Evolutionary conservation across 306 rosid genomes (phyloP), one percentile per base, ranked within the genome.

Genomic region (Vachellia pachyceras): DNA sequence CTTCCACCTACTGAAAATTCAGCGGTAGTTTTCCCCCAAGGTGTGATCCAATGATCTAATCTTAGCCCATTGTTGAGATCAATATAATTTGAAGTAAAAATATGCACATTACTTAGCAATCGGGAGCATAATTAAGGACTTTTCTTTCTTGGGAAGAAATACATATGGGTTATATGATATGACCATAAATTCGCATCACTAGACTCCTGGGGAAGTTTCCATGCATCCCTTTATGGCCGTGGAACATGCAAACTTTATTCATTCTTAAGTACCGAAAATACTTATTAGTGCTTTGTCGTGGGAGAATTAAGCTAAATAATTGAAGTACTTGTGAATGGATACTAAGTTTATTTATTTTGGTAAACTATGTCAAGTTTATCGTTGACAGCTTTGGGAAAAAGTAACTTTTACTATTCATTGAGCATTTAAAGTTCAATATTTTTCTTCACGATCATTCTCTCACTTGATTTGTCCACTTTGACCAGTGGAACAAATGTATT

Each of bases 401-500:
- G 18, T 35, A 33, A 3, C 49, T 64, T 11, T 45, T 47, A 40
- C 36, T 33, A 7, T 49, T 23, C 14, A 35, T n/a, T 64, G 18
- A 41, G 69, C 49, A 50, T 69, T 22, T 69, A 40, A 49, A 58
- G 42, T 44, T 20, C 23, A 41, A 52, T 76, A 23, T 55, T 83
- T 54, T 61, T 75, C 20, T 79, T 37, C 39, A 23, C 12, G 37
- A 79, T 42, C 46, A 33, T 67, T 73, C 63, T 40, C 69, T 79
- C 20, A 74, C 75, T 17, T 77, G 76, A 72, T 63, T 68, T 82
- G 67, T 82, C 57, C 79, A 76, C 80, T 84, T 50, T 86, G 74
- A 61, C 15, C 83, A 84, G 88, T 67, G 88, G 92, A 39, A 84
- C 84, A 87, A 89, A 89, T 72, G 86, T 86, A 57, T 89, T 84